Base-by-base conservation (phyloP, 257 asterid genomes). In the Solanum chmielewskii region DNA sequence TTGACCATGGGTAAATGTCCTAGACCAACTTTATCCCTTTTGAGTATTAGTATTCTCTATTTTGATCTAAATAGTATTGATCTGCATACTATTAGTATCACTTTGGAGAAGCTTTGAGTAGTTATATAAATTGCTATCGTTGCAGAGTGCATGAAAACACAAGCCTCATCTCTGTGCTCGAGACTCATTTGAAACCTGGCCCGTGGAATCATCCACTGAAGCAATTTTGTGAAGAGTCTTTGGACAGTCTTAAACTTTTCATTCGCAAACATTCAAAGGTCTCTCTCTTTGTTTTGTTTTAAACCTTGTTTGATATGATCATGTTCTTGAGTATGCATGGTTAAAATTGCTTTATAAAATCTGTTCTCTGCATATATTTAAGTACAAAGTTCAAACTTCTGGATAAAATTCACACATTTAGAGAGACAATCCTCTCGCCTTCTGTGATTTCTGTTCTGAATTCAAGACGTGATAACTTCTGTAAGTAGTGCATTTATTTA, bases 141-240 rank as follows among this genome's bases (percentile, higher is more conserved):
- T 89, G 91, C 94, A 97, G 99, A 71, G 89, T 95, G 70, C 90
- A 92, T 62, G 99, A 97, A 86, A 90, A 93, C 89, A 88, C 92
- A 82, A 87, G 90, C 80, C 91, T 95, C 35, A 80, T 86, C 25
- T 90, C 95, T 35, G 93, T 93, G 90, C 90, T 97, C 78, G 96
- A 90, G 87, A 93, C 93, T 62, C 99, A 95, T 92, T 89, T 97
- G 71, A 85, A 92, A 87, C 94, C 94, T 88, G 92, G 99, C 82
- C 98, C 98, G 9, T 95, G 98, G 99, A 95, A 91, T 49, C 96
- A 95, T 88, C 82, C 91, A 71, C 88, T 96, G 91, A 97, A 85
- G 92, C 94, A 83, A 88, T 97, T 95, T 87, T 92, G 92, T 64
- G 95, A 93, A 45, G 90, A 90, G 87, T 45, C 90, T 11, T 85